Evolutionary conservation across 2,329 filamentous ascomycete species (phyloP), one percentile per base, ranked within the genome.

Genomic region (Emericellopsis atlantica): DNA sequence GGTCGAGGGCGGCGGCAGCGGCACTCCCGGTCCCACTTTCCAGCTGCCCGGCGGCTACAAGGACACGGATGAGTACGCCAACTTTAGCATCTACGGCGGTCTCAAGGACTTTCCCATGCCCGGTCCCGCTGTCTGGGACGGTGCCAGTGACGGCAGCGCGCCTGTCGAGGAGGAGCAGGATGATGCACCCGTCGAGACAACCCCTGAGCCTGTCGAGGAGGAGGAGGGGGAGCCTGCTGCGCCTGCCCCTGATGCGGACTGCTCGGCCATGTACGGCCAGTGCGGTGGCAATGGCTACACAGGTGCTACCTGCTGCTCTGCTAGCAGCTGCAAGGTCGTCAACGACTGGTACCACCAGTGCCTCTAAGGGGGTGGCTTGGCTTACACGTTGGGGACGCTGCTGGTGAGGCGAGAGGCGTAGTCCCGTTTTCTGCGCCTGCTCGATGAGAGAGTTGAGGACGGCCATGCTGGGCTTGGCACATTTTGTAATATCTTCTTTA

Each of bases 1-100:
- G 40, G 43, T 51, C 23, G 40, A 41, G 10, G 38, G 41, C 26
- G 45, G 46, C n/a, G 50, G 50, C 29, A 45, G 23, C 37, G 48
- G 48, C 18, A 46, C 18, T 2, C 49, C 49, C 18, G 44, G 44
- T n/a, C 46, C 44, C 3, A 54, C 50, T 4, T 46, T 56, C 44
- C 49, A 54, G 43, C 49, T 59, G 42, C 56, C 56, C 2, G 55
- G 55, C 31, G 52, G 43, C 18, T 58, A 59, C 45, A 50, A 47
- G 37, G 42, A 45, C n/a, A 46, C 26, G 31, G 53, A 57, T 32
- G 42, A 49, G 7, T 50, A 46, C 36, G 46, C 46, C 37, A 49
- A 40, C 40, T 49, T 50, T 38, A 50, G 44, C 48, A 44, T 52
- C 37, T 52, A 48, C 39, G 34, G 33, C 33, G 49, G 49, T 12